Evolutionary conservation across 805 yeast species (phyloP).

Genomic region (Candida sphagnicola): DNA sequence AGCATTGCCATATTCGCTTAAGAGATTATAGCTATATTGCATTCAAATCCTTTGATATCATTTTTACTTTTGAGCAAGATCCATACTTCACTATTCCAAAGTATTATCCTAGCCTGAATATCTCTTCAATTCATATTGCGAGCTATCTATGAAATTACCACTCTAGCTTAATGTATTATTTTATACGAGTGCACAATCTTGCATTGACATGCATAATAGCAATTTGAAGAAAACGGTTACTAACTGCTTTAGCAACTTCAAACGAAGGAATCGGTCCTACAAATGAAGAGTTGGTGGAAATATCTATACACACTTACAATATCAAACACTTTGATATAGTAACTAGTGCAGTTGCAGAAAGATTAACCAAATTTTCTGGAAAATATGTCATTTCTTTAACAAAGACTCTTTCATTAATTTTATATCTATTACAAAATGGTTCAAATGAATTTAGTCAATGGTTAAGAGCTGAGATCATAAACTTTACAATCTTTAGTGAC

Average conservation of each 20-base stretch:
- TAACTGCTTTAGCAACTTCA: not conserved
- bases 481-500: conserved; percentile 10
- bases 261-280: conserved; percentile 1
- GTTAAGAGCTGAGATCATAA: conserved; percentile 19
- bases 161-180: no score
- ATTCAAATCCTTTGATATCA: no score
- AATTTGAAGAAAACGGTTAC: no score
- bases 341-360: not conserved
- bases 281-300: not conserved
- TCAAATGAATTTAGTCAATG: conserved; percentile 47
- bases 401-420: conserved; percentile 50
- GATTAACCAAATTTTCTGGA: conserved; percentile 11
- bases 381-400: conserved; percentile 32
- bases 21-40: no score
- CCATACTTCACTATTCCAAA: no score
- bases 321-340: not conserved
- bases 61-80: no score
- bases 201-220: not conserved
- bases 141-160: no score
- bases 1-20: no score
- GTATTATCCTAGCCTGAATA: no score
- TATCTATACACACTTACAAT: not conserved
- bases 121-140: no score
- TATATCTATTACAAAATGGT: conserved; percentile 52
- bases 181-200: not conserved